phyloP scores from a whole-genome alignment of 257 asterid species.

The Penstemon davidsonii region DNA sequence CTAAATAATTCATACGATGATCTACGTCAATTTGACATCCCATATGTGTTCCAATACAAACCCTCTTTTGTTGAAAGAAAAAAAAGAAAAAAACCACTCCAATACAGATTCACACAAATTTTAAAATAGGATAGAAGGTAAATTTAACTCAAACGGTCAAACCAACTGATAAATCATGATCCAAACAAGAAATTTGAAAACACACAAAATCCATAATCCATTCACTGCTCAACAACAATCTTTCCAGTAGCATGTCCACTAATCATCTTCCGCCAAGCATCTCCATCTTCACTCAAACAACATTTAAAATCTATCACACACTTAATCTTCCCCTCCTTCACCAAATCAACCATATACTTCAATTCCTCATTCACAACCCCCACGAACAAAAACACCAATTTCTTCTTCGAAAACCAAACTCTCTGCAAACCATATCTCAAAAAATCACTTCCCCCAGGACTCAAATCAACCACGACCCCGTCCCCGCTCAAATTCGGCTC shows the following conservation, averaged over 20 bases:
- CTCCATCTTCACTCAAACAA: slow-evolving; percentile 52
- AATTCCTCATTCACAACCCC: slow-evolving; percentile 37
- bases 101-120: no score
- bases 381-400: slow-evolving; percentile 47
- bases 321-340: slow-evolving; percentile 58
- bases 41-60: no score
- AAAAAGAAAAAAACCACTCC: no score
- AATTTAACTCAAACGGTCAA: no score
- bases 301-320: slow-evolving; percentile 44
- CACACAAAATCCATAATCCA: no score
- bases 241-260: slow-evolving; percentile 72
- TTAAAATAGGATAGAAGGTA: no score
- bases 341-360: slow-evolving; percentile 42
- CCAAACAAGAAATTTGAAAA: no score
- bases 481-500: slow-evolving; percentile 48
- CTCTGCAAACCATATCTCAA: slow-evolving; percentile 55
- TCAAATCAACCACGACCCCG: slow-evolving; percentile 57
- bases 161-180: no score
- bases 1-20: no score
- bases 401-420: slow-evolving; percentile 51
- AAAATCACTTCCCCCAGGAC: slow-evolving; percentile 50
- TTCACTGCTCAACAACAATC: slow-evolving; percentile 34
- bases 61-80: no score
- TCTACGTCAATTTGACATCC: no score
- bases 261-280: slow-evolving; percentile 65